phyloP scores from a whole-genome alignment of 1,284 basidiomycete species.

The Dichomitus squalens region DNA sequence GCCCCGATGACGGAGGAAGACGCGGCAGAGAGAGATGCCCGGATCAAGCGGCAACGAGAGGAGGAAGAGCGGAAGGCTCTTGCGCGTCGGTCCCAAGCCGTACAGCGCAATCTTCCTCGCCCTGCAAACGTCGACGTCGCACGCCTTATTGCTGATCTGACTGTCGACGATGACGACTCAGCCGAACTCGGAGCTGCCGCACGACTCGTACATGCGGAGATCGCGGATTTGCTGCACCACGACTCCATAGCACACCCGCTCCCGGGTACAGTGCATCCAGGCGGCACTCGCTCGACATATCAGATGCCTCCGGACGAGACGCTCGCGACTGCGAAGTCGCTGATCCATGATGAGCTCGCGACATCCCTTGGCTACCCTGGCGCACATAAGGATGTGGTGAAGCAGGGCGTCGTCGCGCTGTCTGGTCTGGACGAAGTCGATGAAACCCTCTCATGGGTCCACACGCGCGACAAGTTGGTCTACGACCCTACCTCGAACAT shows the following conservation, averaged over 20 bases:
- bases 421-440: constrained; percentile 62
- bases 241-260: constrained; percentile 90
- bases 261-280: constrained; percentile 85
- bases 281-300: constrained; percentile 74
- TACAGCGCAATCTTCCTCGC: constrained; percentile 86
- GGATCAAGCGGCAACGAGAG: constrained; percentile 67
- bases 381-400: constrained; percentile 78
- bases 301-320: constrained; percentile 78
- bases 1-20: constrained; percentile 71
- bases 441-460: constrained; percentile 69
- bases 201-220: constrained; percentile 77
- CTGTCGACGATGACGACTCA: constrained; percentile 48
- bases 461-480: constrained; percentile 57
- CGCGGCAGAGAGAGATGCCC: constrained; percentile 90
- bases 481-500: constrained; percentile 59
- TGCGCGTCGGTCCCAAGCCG: constrained; percentile 79
- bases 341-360: constrained; percentile 84
- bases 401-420: constrained; percentile 68
- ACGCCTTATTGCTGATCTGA: constrained; percentile 61
- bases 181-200: constrained; percentile 52
- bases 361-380: constrained; percentile 81
- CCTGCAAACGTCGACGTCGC: constrained; percentile 83
- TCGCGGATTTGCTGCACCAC: constrained; percentile 82
- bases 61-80: constrained; percentile 80
- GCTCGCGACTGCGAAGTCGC: constrained; percentile 71